These are phyloP conservation scores for Hagleromyces aurorensis DNA, from an alignment of 805 yeast genomes.

Conservation along the genomic window DNA sequence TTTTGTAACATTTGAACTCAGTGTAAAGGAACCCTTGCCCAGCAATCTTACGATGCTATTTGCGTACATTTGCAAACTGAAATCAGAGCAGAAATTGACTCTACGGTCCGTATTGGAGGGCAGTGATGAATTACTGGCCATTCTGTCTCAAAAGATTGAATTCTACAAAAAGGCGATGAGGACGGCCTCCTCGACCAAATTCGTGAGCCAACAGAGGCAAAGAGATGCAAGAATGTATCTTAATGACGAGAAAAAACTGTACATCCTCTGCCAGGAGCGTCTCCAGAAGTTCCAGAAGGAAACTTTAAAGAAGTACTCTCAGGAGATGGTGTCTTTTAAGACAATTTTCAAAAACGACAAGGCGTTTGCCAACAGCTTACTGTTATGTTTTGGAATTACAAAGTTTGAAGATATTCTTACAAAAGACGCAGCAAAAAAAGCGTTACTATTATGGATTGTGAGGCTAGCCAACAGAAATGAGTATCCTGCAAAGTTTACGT, in stretches of 20 bases:
- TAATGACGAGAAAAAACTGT: slow-evolving; percentile 41
- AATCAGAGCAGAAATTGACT: slow-evolving; percentile 41
- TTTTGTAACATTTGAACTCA: slow-evolving; percentile 37
- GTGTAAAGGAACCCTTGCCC: slow-evolving; percentile 33
- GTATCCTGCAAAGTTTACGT: slow-evolving; percentile 25
- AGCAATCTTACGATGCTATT: slow-evolving; percentile 44
- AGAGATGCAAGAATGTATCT: too few relatives aligned
- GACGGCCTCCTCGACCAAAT: slow-evolving; percentile 13
- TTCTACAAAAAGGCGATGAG: slow-evolving; percentile 32
- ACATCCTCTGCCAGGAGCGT: slow-evolving; percentile 37
- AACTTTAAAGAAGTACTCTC: slow-evolving; percentile 38
- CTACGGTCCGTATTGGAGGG: slow-evolving; percentile 57
- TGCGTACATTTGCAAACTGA: slow-evolving; percentile 42
- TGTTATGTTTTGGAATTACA: slow-evolving; percentile 49
- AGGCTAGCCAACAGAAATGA: slow-evolving; percentile 43
- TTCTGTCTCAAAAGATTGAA: slow-evolving; percentile 44
- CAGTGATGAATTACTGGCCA: slow-evolving; percentile 41
- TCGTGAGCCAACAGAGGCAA: slow-evolving; percentile 32
- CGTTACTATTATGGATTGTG: slow-evolving; percentile 55
- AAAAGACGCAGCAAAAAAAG: slow-evolving; percentile 47
- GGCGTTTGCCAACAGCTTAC: slow-evolving; percentile 44
- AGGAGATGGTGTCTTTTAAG: slow-evolving; percentile 43
- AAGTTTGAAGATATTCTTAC: slow-evolving; percentile 44
- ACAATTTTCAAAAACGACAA: slow-evolving; percentile 48
- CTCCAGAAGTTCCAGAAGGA: slow-evolving; percentile 23